A percentile compares a stretch with the other conserved stretches of the same genome.
Evolutionary conservation across 352 stramenopile genomes (phyloP).

Genomic region (Saprolegnia diclina): DNA sequence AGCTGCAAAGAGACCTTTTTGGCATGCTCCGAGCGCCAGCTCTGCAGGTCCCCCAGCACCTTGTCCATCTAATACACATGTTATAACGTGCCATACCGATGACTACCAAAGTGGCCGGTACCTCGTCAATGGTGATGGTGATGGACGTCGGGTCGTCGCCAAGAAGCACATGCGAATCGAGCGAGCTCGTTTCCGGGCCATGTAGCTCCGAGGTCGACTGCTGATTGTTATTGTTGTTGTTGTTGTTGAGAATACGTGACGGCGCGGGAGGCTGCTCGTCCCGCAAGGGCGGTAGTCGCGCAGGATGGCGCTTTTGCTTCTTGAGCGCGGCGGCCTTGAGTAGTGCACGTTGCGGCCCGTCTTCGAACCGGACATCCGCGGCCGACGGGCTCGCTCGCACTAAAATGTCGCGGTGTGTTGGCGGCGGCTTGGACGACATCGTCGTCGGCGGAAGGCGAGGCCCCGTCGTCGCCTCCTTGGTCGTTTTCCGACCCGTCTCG

Average conservation of each 20-base stretch:
- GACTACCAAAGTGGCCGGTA: not conserved
- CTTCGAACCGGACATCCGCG: not conserved
- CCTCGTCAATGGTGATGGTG: slow-evolving; percentile 1
- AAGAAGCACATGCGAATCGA: not conserved
- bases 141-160: not conserved
- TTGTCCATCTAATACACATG: slow-evolving; percentile 21
- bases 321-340: slow-evolving; percentile 15
- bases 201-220: not conserved
- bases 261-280: not conserved
- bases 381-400: not conserved
- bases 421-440: not conserved
- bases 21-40: slow-evolving; percentile 17
- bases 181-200: not conserved
- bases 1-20: slow-evolving; percentile 2
- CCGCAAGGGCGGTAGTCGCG: not conserved
- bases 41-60: slow-evolving; percentile 11
- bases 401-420: not conserved
- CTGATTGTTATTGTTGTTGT: not conserved
- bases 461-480: slow-evolving; percentile 3
- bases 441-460: not conserved
- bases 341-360: not conserved
- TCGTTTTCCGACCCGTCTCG: slow-evolving; percentile 6
- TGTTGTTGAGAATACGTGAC: not conserved
- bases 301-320: slow-evolving; percentile 11
- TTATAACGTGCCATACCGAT: too few species aligned